phyloP scores from a whole-genome alignment of 2,329 filamentous ascomycete species.

The Ceratocystis variospora region DNA sequence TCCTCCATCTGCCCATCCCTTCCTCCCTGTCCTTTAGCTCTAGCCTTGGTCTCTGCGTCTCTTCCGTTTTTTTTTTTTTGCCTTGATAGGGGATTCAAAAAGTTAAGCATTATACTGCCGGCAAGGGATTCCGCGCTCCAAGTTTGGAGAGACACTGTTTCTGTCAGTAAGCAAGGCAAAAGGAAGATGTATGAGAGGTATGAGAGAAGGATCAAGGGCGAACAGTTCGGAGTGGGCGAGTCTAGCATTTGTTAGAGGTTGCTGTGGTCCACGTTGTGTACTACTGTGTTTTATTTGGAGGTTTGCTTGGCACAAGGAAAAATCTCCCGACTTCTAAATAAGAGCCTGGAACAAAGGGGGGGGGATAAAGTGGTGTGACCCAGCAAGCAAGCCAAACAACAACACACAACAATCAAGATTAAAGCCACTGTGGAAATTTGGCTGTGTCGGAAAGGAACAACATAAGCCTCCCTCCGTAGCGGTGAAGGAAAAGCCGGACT shows the following conservation, averaged over 20 bases:
- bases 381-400: background rate
- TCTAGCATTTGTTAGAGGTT: background rate
- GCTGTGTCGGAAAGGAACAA: background rate
- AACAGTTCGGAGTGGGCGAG: background rate
- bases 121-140: constrained; percentile 1
- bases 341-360: background rate
- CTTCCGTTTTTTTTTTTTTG: background rate
- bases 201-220: background rate
- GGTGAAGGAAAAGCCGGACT: background rate
- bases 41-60: background rate
- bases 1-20: background rate
- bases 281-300: background rate
- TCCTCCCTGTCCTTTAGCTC: background rate
- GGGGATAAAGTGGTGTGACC: background rate
- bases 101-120: background rate
- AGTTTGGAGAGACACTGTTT: background rate
- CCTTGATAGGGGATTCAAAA: background rate
- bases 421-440: background rate
- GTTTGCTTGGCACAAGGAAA: background rate
- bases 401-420: background rate
- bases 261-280: background rate
- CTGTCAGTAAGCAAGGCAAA: background rate
- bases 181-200: too few relatives aligned
- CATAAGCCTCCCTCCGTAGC: background rate
- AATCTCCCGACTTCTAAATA: background rate